A percentile compares a stretch with the other conserved stretches of the same genome.
Evolutionary conservation across 139 green algal species (phyloP).

Genomic region (Micractinium conductrix): DNA sequence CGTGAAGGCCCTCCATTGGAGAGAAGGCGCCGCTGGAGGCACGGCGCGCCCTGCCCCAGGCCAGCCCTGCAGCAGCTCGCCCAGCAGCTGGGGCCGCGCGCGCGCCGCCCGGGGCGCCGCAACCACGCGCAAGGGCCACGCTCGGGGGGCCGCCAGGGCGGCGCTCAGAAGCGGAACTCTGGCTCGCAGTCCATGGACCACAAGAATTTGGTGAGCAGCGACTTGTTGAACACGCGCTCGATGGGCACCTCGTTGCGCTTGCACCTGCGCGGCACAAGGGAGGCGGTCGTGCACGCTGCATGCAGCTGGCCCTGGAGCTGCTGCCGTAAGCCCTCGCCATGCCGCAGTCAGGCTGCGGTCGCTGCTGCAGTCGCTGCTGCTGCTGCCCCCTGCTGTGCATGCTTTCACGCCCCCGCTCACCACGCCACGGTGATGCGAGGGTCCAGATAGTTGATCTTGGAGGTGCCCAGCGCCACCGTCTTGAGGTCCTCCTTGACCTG

Average conservation of each 20-base stretch:
- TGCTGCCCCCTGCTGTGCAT: too few relatives aligned
- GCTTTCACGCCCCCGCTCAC: constrained; percentile 70
- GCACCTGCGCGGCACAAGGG: constrained; percentile 50
- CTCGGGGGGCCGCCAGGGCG: too few relatives aligned
- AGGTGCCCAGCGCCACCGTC: constrained; percentile 97
- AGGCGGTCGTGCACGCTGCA: background rate
- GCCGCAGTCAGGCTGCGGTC: background rate
- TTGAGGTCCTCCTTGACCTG: constrained; percentile 93
- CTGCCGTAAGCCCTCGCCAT: background rate
- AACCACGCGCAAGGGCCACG: too few relatives aligned
- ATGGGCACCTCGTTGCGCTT: constrained; percentile 89
- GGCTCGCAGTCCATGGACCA: constrained; percentile 94
- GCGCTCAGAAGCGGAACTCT: constrained; percentile 83
- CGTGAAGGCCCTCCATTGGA: too few relatives aligned
- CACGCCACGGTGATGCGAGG: constrained; percentile 98
- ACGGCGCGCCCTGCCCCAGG: too few relatives aligned
- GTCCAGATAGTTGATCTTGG: constrained; percentile 99
- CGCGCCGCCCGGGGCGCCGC: too few relatives aligned
- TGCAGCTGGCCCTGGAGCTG: too few relatives aligned
- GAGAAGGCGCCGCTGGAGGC: too few relatives aligned
- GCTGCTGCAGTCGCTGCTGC: too few relatives aligned
- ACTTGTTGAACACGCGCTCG: constrained; percentile 99
- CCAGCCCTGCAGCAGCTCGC: too few relatives aligned
- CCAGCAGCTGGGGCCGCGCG: too few relatives aligned
- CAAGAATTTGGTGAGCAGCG: constrained; percentile 94